phyloP scores from a whole-genome alignment of 139 green algal species.

The Picochlorum sp. region DNA sequence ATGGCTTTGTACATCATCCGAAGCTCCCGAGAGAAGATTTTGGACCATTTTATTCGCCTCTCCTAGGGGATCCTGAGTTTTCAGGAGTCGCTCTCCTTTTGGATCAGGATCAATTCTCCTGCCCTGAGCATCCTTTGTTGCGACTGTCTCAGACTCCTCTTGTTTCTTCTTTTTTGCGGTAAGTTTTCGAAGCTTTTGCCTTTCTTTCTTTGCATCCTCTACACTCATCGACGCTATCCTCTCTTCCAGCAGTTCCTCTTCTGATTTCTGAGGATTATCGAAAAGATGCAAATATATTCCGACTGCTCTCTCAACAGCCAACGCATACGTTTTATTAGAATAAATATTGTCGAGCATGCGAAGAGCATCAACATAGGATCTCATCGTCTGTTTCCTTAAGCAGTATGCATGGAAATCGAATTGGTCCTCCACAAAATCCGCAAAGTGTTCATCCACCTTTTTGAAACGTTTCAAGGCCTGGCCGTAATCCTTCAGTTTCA shows the following conservation, averaged over 20 bases:
- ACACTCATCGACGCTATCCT: conserved; percentile 49
- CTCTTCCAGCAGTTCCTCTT: conserved; percentile 33
- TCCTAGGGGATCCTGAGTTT: conserved; percentile 62
- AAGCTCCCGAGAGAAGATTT: conserved; percentile 51
- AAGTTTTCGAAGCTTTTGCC: conserved; percentile 33
- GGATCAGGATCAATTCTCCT: conserved; percentile 73
- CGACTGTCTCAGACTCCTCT: conserved; percentile 21
- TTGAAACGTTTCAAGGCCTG: conserved; percentile 83
- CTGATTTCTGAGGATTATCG: conserved; percentile 32
- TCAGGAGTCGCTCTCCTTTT: conserved; percentile 65
- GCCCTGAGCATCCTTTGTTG: conserved; percentile 26
- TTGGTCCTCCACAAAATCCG: conserved; percentile 88
- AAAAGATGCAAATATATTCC: conserved; percentile 61
- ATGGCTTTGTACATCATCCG: conserved; percentile 40
- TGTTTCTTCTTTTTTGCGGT: conserved; percentile 36
- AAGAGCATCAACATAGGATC: conserved; percentile 85
- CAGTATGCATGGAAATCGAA: conserved; percentile 99
- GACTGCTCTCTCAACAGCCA: conserved; percentile 52
- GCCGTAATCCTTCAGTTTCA: conserved; percentile 31
- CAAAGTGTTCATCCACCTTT: conserved; percentile 75
- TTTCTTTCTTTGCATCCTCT: conserved; percentile 60
- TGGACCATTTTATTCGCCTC: conserved; percentile 81
- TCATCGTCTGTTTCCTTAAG: conserved; percentile 90
- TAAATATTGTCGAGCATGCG: conserved; percentile 29
- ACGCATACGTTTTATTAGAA: conserved; percentile 11